Evolutionary conservation across 345 rosid species (phyloP).

Genomic region (Gossypium anomalum): DNA sequence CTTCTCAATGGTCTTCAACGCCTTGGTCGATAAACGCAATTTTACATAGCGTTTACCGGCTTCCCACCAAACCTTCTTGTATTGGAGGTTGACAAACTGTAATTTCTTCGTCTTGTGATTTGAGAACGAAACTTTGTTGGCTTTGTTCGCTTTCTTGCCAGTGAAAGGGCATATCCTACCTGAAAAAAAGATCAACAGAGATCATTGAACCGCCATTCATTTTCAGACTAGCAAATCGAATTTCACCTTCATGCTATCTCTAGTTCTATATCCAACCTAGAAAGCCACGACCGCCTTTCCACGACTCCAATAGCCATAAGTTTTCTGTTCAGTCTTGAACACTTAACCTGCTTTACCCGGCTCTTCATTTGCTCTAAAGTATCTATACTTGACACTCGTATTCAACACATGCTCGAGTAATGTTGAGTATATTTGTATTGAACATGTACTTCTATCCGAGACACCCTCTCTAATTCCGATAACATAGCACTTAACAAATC

Average conservation of each 20-base stretch:
- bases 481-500: not conserved
- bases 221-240: not conserved
- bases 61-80: constrained; percentile 97
- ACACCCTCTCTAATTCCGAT: too few relatives aligned
- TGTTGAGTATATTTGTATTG: too few relatives aligned
- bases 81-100: constrained; percentile 90
- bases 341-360: not conserved
- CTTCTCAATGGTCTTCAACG: constrained; percentile 87
- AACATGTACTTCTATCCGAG: too few relatives aligned
- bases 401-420: too few relatives aligned
- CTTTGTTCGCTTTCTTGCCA: constrained; percentile 89
- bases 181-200: constrained; percentile 26
- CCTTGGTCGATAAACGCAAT: constrained; percentile 68
- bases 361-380: too few relatives aligned
- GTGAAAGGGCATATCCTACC: constrained; percentile 97
- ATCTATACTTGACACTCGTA: too few relatives aligned
- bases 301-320: not conserved
- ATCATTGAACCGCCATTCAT: not conserved
- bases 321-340: not conserved
- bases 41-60: constrained; percentile 85
- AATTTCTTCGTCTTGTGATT: constrained; percentile 92
- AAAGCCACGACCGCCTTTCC: not conserved
- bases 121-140: constrained; percentile 88
- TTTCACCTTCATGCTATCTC: not conserved
- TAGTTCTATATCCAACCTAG: not conserved